Conservation (phyloP, 2,329 filamentous ascomycete species). For the Coniochaeta prunicola region DNA sequence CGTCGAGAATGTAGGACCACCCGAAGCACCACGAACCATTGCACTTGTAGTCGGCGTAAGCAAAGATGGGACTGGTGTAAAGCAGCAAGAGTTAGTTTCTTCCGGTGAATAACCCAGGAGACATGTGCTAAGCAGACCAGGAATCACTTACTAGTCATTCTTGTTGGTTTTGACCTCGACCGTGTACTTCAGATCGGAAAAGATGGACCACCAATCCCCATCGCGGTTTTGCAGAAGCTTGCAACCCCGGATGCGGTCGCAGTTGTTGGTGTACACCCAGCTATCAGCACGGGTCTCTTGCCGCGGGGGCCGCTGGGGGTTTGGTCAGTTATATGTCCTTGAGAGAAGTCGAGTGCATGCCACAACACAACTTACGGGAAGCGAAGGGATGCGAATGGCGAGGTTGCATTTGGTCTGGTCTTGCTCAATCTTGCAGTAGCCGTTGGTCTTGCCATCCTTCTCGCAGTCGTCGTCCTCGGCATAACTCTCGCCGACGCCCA, state of each 20-base stretch:
- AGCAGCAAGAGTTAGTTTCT: background rate
- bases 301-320: background rate
- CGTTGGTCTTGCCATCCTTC: background rate
- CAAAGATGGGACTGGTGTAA: background rate
- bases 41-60: background rate
- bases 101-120: no score
- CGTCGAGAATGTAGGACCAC: background rate
- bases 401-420: background rate
- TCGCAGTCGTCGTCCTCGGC: background rate
- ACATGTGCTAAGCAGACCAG: no score
- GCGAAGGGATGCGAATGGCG: background rate
- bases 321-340: background rate
- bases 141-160: background rate
- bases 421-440: background rate
- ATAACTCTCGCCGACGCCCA: background rate
- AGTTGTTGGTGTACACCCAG: background rate
- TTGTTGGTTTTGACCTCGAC: background rate
- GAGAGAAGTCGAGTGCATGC: background rate
- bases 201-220: background rate
- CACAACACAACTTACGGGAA: background rate
- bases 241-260: background rate
- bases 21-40: background rate
- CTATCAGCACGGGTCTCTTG: background rate
- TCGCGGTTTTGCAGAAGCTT: background rate
- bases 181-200: background rate